phyloP scores from a whole-genome alignment of 23 red algal species.

The Gracilaria caudata region DNA sequence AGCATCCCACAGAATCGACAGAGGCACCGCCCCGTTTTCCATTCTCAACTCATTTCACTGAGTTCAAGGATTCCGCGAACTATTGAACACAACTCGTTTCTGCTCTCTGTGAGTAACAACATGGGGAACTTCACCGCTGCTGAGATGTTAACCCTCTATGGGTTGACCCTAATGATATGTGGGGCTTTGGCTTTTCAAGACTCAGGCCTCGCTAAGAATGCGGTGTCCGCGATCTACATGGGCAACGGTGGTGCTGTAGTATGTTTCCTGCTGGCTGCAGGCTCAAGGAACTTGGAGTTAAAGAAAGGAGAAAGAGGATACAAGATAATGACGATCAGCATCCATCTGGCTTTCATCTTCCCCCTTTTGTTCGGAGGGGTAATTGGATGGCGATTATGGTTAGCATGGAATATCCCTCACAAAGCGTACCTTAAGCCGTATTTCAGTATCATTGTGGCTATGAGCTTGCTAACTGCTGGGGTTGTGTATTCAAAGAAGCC shows the following conservation, averaged over 20 bases:
- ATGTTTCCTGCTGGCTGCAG: conserved; percentile 40
- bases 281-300: conserved; percentile 28
- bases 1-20: no score
- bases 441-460: conserved; percentile 33
- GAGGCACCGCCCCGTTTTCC: no score
- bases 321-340: conserved; percentile 62
- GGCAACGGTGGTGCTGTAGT: conserved; percentile 57
- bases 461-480: conserved; percentile 38
- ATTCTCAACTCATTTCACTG: no score
- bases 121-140: conserved; percentile 37
- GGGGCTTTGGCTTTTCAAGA: conserved; percentile 64
- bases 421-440: conserved; percentile 63
- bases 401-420: conserved; percentile 42
- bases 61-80: no score
- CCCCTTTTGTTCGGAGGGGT: conserved; percentile 38
- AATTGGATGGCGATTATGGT: conserved; percentile 39
- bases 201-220: conserved; percentile 25
- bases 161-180: conserved; percentile 58
- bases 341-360: conserved; percentile 60
- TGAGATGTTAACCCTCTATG: conserved; percentile 40
- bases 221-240: conserved; percentile 53
- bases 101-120: not conserved
- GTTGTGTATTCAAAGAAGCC: conserved; percentile 45
- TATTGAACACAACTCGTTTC: not conserved
- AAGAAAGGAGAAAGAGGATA: conserved; percentile 56